Base-by-base conservation (phyloP, 2,329 filamentous ascomycete genomes). In the Pleurostoma richardsiae region DNA sequence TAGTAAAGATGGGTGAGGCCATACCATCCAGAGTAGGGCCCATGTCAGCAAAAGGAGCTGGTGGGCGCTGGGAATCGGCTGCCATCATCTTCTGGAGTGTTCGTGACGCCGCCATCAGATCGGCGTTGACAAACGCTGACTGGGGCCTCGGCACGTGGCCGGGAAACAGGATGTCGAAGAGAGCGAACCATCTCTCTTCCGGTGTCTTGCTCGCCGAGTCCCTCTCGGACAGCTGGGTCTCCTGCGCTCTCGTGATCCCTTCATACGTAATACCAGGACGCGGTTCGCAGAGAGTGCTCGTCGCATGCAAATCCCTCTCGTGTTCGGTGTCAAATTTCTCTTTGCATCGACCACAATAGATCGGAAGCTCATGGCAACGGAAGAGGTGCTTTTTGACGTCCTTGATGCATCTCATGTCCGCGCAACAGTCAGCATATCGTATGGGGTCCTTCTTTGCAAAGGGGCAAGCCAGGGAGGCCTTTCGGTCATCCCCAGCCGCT, bases 101-200 rank as follows among this genome's bases (percentile, higher is more conserved):
- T n/a, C n/a, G n/a, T n/a, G n/a, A n/a, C n/a, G n/a, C n/a, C n/a
- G n/a, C n/a, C n/a, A n/a, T n/a, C n/a, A n/a, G n/a, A n/a, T n/a
- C n/a, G n/a, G n/a, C n/a, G 42, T 5, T n/a, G n/a, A n/a, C n/a
- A n/a, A n/a, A n/a, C n/a, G n/a, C n/a, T 36, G 43, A 45, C 4
- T 28, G 31, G 6, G 43, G 43, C 29, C 28, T 40, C 10, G 43
- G 43, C 4, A n/a, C n/a, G n/a, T 40, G 36, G 5, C 28, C 28
- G 5, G 43, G 43, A 26, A 45, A 45, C 11, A 45, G 43, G 4
- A 40, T 30, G 38, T 45, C 43, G 29, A 45, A 45, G n/a, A 45
- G 39, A 38, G 8, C 26, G 43, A 40, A 45, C 43, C 43, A 40
- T 31, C 40, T 33, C 19, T 40, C 43, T 31, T 45, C 38, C 36